phyloP scores from a whole-genome alignment of 352 stramenopile species.

The Pythium monospermum region DNA sequence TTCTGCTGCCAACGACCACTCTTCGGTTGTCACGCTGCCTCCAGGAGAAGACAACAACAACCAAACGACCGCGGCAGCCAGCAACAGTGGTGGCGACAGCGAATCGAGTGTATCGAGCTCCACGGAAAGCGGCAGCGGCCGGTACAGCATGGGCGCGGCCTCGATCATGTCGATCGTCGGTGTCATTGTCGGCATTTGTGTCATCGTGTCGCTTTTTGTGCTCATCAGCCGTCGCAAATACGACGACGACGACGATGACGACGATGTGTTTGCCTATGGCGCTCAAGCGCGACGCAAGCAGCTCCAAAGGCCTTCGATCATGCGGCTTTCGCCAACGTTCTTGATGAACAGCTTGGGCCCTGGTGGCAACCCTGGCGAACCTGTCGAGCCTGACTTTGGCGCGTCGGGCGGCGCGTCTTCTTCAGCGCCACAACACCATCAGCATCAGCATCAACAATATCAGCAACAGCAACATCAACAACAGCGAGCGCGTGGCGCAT shows the following conservation, averaged over 20 bases:
- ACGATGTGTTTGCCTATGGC: constrained; percentile 28
- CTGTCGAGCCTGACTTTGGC: constrained; percentile 8
- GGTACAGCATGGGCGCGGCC: constrained; percentile 49
- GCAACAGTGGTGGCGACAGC: neutral
- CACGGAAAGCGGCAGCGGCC: constrained; percentile 35
- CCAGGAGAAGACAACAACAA: neutral
- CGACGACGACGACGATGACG: constrained; percentile 40
- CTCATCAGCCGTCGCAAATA: constrained; percentile 62
- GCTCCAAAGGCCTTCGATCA: constrained; percentile 35
- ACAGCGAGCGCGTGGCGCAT: constrained; percentile 1
- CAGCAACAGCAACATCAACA: neutral
- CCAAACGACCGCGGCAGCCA: too few species aligned
- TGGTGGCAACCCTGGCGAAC: constrained; percentile 3
- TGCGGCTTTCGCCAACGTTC: constrained; percentile 41
- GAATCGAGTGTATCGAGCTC: constrained; percentile 27
- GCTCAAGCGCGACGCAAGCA: constrained; percentile 32
- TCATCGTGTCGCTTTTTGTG: constrained; percentile 51
- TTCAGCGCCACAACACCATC: constrained; percentile 11
- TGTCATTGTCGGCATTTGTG: constrained; percentile 56
- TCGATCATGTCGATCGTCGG: constrained; percentile 74
- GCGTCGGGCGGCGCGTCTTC: too few species aligned
- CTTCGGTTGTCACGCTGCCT: constrained; percentile 12
- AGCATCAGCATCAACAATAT: constrained; percentile 6
- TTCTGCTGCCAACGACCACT: too few species aligned
- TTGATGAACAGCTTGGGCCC: constrained; percentile 12